Conservation (phyloP, 2,329 filamentous ascomycete species). For the Tolypocladium inflatum region DNA sequence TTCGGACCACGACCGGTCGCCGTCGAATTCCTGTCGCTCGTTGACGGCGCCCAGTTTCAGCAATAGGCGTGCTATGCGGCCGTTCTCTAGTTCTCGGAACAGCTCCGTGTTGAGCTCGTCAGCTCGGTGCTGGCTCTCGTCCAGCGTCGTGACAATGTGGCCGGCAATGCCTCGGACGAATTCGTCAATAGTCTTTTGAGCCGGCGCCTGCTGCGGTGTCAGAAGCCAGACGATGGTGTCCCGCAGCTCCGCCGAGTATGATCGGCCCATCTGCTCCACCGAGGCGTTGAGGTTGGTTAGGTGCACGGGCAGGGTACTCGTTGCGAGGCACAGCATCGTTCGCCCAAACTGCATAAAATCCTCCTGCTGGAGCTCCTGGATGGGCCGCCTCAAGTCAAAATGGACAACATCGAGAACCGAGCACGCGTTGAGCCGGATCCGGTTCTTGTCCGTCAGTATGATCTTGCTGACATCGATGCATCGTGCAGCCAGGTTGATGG, state of each 20-base stretch:
- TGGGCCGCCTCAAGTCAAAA: slow-evolving; percentile 58
- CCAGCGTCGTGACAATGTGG: slow-evolving; percentile 66
- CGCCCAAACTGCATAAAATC: slow-evolving; percentile 80
- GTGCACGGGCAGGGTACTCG: slow-evolving; percentile 47
- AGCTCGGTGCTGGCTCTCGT: slow-evolving; percentile 68
- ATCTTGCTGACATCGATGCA: slow-evolving; percentile 85
- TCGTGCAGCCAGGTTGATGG: slow-evolving; percentile 69
- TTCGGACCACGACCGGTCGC: slow-evolving; percentile 75
- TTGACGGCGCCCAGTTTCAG: slow-evolving; percentile 80
- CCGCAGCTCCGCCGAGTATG: slow-evolving; percentile 69
- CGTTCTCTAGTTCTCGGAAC: slow-evolving; percentile 80
- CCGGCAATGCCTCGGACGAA: slow-evolving; percentile 71
- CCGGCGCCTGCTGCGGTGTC: slow-evolving; percentile 45
- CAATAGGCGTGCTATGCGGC: slow-evolving; percentile 68
- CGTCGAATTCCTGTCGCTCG: slow-evolving; percentile 78
- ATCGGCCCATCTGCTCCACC: slow-evolving; percentile 66
- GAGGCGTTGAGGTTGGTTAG: slow-evolving; percentile 56
- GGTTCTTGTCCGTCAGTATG: slow-evolving; percentile 80
- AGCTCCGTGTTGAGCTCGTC: slow-evolving; percentile 68
- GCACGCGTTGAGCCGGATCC: slow-evolving; percentile 80
- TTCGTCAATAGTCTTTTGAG: slow-evolving; percentile 64
- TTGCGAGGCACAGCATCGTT: slow-evolving; percentile 73
- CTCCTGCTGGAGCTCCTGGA: slow-evolving; percentile 75
- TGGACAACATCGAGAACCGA: slow-evolving; percentile 84
- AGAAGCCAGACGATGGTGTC: slow-evolving; percentile 78